A percentile compares a stretch with the other conserved stretches of the same genome.
Evolutionary conservation across 208 protist genomes (phyloP).

Genomic region (Tritrichomonas foetus): DNA sequence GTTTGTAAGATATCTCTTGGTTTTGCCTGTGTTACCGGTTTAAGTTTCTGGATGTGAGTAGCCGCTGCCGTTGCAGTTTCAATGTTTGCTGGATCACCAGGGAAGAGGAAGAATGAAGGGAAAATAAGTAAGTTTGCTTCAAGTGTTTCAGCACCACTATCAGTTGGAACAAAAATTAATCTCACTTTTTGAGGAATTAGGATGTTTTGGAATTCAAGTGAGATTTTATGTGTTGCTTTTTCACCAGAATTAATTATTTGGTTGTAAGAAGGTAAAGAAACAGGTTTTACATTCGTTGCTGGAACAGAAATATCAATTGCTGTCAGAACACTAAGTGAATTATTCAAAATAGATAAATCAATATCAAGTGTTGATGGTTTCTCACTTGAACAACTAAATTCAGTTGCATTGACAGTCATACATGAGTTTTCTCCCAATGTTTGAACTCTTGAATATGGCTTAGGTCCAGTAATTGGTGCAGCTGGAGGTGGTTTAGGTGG

Average conservation of each 20-base stretch:
- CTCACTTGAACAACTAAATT: not conserved
- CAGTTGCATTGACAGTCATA: not conserved
- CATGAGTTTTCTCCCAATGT: not conserved
- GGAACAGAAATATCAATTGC: not conserved
- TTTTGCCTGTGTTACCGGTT: not conserved
- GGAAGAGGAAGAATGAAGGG: not conserved
- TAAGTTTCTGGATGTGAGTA: not conserved
- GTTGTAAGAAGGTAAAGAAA: not conserved
- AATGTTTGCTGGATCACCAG: not conserved
- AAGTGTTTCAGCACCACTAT: not conserved
- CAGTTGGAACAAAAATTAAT: not conserved
- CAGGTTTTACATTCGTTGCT: not conserved
- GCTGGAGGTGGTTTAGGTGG: not conserved
- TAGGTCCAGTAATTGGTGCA: not conserved
- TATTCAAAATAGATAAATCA: not conserved
- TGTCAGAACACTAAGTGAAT: not conserved
- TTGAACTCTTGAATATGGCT: not conserved
- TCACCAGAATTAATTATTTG: not conserved
- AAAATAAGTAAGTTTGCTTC: not conserved
- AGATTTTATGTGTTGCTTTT: not conserved
- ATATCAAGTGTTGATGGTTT: not conserved
- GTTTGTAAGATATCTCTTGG: not conserved
- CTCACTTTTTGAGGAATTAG: not conserved
- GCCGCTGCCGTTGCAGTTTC: not conserved
- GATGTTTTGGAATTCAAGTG: not conserved